phyloP scores from a whole-genome alignment of 192 early-diverging fungal genomes.

The Jimgerdemannia lactiflua region DNA sequence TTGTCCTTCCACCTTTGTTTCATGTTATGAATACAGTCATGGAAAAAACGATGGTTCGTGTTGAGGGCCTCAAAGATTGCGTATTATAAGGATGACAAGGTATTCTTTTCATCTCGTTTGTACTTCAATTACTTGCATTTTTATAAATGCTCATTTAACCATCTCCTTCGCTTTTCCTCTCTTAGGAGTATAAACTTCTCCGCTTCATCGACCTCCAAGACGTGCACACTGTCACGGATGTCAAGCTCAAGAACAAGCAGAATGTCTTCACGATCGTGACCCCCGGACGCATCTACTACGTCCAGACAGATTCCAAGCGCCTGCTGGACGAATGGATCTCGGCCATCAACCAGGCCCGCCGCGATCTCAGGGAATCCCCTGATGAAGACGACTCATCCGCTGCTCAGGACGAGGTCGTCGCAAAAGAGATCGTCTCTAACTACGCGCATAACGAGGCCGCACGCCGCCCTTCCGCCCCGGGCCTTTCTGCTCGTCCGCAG shows the following conservation, averaged over 20 bases:
- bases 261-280: constrained; percentile 77
- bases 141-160: neutral
- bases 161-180: neutral
- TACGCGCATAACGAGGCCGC: constrained; percentile 24
- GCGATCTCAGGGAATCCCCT: constrained; percentile 13
- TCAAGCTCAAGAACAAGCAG: constrained; percentile 63
- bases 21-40: constrained; percentile 47
- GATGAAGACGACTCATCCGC: constrained; percentile 25
- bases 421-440: constrained; percentile 27
- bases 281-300: constrained; percentile 64
- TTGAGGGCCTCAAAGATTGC: constrained; percentile 73
- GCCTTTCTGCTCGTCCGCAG: no score
- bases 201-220: constrained; percentile 70
- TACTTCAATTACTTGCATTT: neutral
- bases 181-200: constrained; percentile 75
- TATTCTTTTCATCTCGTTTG: constrained; percentile 11
- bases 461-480: neutral
- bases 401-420: constrained; percentile 22
- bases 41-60: constrained; percentile 89
- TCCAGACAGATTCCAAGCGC: constrained; percentile 52
- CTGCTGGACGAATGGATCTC: constrained; percentile 76
- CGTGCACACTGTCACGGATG: constrained; percentile 68
- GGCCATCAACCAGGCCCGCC: constrained; percentile 59
- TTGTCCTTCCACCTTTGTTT: no score
- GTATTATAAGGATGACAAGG: constrained; percentile 83